Conservation (phyloP, 2,329 filamentous ascomycete genomes). For the Calonectria hongkongensis region DNA sequence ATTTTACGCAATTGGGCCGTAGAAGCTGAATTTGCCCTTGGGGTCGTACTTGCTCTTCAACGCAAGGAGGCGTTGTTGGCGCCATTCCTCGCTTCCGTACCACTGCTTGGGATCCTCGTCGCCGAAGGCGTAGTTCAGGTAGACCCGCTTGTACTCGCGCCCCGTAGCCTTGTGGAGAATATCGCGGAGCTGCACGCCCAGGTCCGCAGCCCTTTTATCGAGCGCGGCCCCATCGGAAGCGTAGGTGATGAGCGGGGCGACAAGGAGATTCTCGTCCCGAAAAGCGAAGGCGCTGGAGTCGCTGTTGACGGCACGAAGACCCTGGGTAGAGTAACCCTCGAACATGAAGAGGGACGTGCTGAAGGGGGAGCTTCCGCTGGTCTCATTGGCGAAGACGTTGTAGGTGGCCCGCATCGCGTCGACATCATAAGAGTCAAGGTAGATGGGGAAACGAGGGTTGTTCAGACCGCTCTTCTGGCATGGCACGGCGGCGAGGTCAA, state of each 20-base stretch:
- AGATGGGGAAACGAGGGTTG: constrained; percentile 54
- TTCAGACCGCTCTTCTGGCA: constrained; percentile 51
- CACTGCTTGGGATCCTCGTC: constrained; percentile 63
- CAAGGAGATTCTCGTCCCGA: constrained; percentile 49
- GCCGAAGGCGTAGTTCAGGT: constrained; percentile 73
- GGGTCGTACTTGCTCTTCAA: constrained; percentile 72
- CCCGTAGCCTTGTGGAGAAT: constrained; percentile 45
- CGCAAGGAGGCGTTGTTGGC: constrained; percentile 64
- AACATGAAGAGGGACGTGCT: constrained; percentile 69
- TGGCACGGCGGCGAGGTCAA: constrained; percentile 42
- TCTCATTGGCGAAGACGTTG: constrained; percentile 45
- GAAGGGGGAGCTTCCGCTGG: constrained; percentile 41
- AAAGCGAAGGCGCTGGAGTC: constrained; percentile 48
- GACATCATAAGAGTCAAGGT: constrained; percentile 47
- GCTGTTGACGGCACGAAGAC: constrained; percentile 48
- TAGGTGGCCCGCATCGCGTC: constrained; percentile 45
- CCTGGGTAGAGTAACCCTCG: constrained; percentile 71
- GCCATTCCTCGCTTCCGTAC: constrained; percentile 71
- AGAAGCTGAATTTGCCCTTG: constrained; percentile 65
- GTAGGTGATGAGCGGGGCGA: constrained; percentile 50
- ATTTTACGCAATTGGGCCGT: constrained; percentile 57
- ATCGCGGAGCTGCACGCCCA: constrained; percentile 44
- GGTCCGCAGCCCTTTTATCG: constrained; percentile 45
- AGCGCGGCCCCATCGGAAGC: constrained; percentile 36
- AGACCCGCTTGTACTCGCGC: constrained; percentile 42